A percentile compares a stretch with the other conserved stretches of the same genome.
These are phyloP conservation scores for Glomus cerebriforme DNA, from an alignment of 192 early-diverging fungal genomes.

Conservation along the genomic window DNA sequence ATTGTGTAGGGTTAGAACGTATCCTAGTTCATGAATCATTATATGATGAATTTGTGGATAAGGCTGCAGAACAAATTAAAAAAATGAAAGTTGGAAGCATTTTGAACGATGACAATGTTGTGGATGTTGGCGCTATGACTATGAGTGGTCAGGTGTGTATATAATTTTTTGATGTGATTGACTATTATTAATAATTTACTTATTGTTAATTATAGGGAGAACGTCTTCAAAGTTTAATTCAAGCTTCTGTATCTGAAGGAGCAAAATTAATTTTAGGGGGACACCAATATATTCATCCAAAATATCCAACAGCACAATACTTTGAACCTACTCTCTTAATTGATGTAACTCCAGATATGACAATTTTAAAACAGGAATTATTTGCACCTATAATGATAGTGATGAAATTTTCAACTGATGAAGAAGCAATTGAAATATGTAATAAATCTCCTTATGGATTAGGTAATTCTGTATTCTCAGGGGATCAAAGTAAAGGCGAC, in stretches of 20 bases:
- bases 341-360: conserved; percentile 76
- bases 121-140: conserved; percentile 86
- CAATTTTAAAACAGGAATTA: conserved; percentile 71
- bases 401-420: conserved; percentile 69
- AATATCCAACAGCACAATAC: conserved; percentile 75
- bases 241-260: conserved; percentile 77
- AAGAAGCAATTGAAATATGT: conserved; percentile 67
- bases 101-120: conserved; percentile 61
- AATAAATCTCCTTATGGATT: conserved; percentile 77
- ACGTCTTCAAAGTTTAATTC: conserved; percentile 63
- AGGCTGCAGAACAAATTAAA: conserved; percentile 58
- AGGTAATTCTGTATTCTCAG: conserved; percentile 78
- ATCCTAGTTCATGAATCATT: conserved; percentile 71
- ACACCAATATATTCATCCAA: conserved; percentile 64
- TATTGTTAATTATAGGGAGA: conserved; percentile 39
- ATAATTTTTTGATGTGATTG: too few relatives aligned
- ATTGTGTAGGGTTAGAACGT: conserved; percentile 88
- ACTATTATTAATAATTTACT: neutral
- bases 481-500: conserved; percentile 60
- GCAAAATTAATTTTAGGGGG: conserved; percentile 76
- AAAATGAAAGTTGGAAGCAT: conserved; percentile 70
- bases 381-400: conserved; percentile 84
- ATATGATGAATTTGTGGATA: conserved; percentile 70
- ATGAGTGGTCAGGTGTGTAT: conserved; percentile 63
- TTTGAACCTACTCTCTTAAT: conserved; percentile 81